These are phyloP conservation scores for Phytophthora hybrid DNA, from an alignment of 352 stramenopile species.

Conservation along the genomic window DNA sequence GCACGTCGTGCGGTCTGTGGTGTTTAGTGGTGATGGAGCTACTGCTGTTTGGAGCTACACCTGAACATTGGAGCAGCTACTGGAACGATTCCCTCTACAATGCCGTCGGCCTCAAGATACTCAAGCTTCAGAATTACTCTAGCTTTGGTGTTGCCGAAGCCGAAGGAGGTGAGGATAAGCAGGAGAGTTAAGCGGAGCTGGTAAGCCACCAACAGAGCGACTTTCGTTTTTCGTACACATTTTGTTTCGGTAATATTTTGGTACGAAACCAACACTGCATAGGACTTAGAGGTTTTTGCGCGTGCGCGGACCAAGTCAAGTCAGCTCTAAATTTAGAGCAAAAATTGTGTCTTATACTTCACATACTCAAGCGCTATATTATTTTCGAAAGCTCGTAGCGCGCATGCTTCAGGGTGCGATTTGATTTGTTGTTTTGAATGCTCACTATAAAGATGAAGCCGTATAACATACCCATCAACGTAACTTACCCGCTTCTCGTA, in stretches of 20 bases:
- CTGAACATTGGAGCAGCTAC: constrained; percentile 5
- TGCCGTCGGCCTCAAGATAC: neutral
- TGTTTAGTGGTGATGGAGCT: constrained; percentile 14
- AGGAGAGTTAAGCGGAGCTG: neutral
- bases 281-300: neutral
- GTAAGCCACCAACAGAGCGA: neutral
- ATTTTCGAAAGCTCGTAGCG: neutral
- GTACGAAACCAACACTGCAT: neutral
- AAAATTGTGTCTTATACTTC: neutral
- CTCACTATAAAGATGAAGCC: neutral
- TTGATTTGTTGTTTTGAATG: neutral
- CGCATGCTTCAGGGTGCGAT: neutral
- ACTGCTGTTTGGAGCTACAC: constrained; percentile 3
- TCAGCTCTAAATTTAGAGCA: neutral
- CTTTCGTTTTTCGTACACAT: neutral
- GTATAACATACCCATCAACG: neutral
- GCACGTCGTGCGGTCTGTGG: constrained; percentile 6
- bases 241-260: neutral
- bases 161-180: neutral
- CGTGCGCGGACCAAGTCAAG: neutral
- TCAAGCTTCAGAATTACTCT: constrained; percentile 2
- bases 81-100: constrained; percentile 8
- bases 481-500: neutral
- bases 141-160: neutral
- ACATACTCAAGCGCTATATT: neutral